Evolutionary conservation across 2,329 filamentous ascomycete species (phyloP).

Genomic region (Pseudonectria foliicola): DNA sequence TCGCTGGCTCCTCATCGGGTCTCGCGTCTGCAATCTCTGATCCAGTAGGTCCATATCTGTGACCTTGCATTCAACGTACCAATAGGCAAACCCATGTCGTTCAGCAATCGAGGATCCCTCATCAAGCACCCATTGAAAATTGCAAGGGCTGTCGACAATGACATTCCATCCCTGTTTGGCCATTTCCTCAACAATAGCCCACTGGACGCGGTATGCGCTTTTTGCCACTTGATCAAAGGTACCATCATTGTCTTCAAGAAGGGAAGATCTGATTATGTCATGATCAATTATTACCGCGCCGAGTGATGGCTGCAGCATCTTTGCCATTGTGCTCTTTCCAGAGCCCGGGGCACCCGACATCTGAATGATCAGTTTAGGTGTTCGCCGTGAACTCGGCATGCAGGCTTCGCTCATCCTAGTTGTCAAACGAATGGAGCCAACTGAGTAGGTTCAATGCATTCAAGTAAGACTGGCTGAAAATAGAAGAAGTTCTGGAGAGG

Average conservation of each 20-base stretch:
- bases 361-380: too few species aligned
- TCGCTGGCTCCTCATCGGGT: conserved; percentile 24
- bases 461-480: too few species aligned
- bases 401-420: too few species aligned
- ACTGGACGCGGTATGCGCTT: conserved; percentile 28
- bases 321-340: conserved; percentile 31
- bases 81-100: conserved; percentile 10
- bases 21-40: conserved; percentile 16
- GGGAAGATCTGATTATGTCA: conserved; percentile 26
- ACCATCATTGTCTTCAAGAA: conserved; percentile 19
- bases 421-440: too few species aligned
- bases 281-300: conserved; percentile 28
- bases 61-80: conserved; percentile 28
- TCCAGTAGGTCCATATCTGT: conserved; percentile 25
- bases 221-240: conserved; percentile 26
- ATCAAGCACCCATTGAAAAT: conserved; percentile 25
- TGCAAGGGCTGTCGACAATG: conserved; percentile 33
- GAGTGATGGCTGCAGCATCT: conserved; percentile 19
- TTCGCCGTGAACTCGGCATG: too few species aligned
- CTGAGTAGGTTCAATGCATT: too few species aligned
- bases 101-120: conserved; percentile 22
- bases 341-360: conserved; percentile 23
- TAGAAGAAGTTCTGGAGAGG: too few species aligned
- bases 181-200: conserved; percentile 27
- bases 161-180: conserved; percentile 27